phyloP scores from a whole-genome alignment of 1,139 yeast species.

The Hanseniaspora uvarum region DNA sequence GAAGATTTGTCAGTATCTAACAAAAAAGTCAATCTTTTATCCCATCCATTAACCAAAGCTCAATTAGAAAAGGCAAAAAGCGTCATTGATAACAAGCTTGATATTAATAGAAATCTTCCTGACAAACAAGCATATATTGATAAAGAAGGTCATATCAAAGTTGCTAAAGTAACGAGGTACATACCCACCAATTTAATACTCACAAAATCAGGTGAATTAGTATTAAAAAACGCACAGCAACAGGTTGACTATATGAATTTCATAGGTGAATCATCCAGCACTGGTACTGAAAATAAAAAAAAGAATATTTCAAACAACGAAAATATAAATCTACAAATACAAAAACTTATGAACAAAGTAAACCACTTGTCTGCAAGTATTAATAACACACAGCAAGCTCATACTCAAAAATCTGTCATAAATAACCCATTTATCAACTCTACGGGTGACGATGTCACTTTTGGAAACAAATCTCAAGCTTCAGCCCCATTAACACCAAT shows the following conservation, averaged over 20 bases:
- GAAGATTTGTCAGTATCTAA: background rate
- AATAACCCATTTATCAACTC: background rate
- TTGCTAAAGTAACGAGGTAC: slow-evolving; percentile 14
- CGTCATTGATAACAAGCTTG: slow-evolving; percentile 7
- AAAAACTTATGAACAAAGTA: slow-evolving; percentile 12
- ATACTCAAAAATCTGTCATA: too few relatives aligned
- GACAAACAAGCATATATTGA: slow-evolving; percentile 14
- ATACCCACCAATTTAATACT: slow-evolving; percentile 11
- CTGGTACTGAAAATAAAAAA: background rate
- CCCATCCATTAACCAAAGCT: slow-evolving; percentile 5
- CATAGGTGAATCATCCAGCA: slow-evolving; percentile 9
- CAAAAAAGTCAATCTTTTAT: background rate
- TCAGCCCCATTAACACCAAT: background rate
- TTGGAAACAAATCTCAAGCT: background rate
- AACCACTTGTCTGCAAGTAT: slow-evolving; percentile 2
- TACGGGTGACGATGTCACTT: background rate
- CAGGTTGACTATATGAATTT: slow-evolving; percentile 15
- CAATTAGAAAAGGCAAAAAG: slow-evolving; percentile 6
- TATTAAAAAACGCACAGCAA: slow-evolving; percentile 14
- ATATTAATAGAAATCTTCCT: slow-evolving; percentile 9
- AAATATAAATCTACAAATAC: slow-evolving; percentile 1
- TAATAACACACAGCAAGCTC: background rate
- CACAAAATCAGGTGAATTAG: slow-evolving; percentile 13
- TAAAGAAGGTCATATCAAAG: slow-evolving; percentile 13
- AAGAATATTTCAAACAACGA: background rate